phyloP scores from a whole-genome alignment of 2,329 filamentous ascomycete genomes.

The Ophiocordyceps camponoti-saundersi region DNA sequence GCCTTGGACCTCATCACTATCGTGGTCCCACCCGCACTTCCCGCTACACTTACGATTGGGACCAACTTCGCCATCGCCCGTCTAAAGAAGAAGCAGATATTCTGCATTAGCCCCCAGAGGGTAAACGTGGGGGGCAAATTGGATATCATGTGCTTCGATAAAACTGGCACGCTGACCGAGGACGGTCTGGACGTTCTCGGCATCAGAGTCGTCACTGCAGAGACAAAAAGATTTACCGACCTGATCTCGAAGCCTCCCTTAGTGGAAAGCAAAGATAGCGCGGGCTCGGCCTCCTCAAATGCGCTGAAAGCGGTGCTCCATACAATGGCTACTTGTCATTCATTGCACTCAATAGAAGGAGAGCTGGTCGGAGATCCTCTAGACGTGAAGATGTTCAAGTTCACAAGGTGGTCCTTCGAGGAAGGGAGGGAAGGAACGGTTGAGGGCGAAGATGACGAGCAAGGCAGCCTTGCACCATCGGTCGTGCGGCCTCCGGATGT shows the following conservation, averaged over 20 bases:
- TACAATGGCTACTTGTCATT: constrained; percentile 96
- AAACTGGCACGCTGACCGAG: constrained; percentile 95
- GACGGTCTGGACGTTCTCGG: constrained; percentile 90
- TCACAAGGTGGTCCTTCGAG: constrained; percentile 82
- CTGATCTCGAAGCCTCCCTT: constrained; percentile 40
- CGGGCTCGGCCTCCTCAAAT: constrained; percentile 4
- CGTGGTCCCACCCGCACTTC: constrained; percentile 85
- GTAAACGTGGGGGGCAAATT: constrained; percentile 95
- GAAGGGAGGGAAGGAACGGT: constrained; percentile 59
- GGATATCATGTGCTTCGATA: constrained; percentile 95
- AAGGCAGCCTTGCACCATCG: constrained; percentile 64
- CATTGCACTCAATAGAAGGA: constrained; percentile 68
- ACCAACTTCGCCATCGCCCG: constrained; percentile 86
- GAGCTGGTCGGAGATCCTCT: constrained; percentile 87
- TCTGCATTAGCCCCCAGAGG: constrained; percentile 92
- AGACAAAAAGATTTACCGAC: constrained; percentile 51
- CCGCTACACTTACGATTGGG: constrained; percentile 87
- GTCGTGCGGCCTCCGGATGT: constrained; percentile 63
- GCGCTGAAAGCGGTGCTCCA: constrained; percentile 51
- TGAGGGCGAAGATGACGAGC: constrained; percentile 56
- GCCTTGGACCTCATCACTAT: constrained; percentile 95
- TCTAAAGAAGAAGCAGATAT: constrained; percentile 78
- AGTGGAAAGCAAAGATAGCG: neutral
- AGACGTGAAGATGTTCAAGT: constrained; percentile 97
- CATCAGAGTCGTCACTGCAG: constrained; percentile 56